Evolutionary conservation across 2,329 filamentous ascomycete species (phyloP), one percentile per base, ranked within the genome.

Genomic region (Claviceps maximensis): DNA sequence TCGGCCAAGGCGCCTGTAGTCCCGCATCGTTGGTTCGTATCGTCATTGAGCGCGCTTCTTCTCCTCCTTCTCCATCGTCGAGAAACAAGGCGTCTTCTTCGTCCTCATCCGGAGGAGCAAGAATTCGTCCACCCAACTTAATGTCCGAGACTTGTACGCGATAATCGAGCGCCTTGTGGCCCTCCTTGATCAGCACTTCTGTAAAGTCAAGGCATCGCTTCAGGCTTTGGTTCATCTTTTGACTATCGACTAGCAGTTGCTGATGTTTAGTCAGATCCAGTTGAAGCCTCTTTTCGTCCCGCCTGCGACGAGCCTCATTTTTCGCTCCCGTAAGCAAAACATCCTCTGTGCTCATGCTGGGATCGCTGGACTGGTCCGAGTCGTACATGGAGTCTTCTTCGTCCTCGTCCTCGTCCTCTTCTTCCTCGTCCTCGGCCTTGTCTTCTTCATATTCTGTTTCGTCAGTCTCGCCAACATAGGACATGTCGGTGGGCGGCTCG

Each of bases 221-320:
- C 47, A 98, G 78, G 65, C 87, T 95, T 66, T 94, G 87, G 64
- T 96, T 97, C 75, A 97, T 89, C 71, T 89, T 94, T 63, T 96
- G 89, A 59, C 86, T 93, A 65, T 95, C 90, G 41, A 89, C 74
- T 9, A 98, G 78, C 1, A 97, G 74, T 62, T 95, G 86, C 59
- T 89, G 87, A 65, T 98, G 93, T 64, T 90, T 91, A 3, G 83
- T 79, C 1, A 98, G 76, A 67, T 98, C 93, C 4, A 89, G 76
- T 60, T 86, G 80, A n/a, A 97, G 74, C 31, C 88, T 81, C 59
- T 84, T 84, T 65, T 95, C 89, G 58, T 97, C 91, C 51, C 79
- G 79, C 49, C 80, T 77, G n/a, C 82, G 77, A 56, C 87, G 73
- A 1, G 56, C 56, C 9, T 58, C 55, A 17, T 59, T 57, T 42